Base-by-base conservation (phyloP, 371 early-diverging fungal species). In the Phascolomyces articulosus region DNA sequence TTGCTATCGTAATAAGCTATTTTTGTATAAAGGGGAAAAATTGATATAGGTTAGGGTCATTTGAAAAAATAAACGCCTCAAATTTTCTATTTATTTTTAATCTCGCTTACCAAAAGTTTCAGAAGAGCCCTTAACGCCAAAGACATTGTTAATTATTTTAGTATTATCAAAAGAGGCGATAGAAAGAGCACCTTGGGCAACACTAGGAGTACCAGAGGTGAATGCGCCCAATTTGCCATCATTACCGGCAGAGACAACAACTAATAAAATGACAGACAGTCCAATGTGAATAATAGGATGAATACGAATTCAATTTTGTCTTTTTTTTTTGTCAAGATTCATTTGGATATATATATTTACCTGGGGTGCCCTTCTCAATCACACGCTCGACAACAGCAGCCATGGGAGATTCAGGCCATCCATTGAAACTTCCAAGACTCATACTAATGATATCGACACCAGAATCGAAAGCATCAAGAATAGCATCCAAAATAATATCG, bases 401-500 rank as follows among this genome's bases (percentile, higher is more conserved):
- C 28, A 71, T 66, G 11, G 80, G 68, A 49, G 72, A 66, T 31
- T 81, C 78, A 28, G 67, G 55, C 82, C 83, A 89, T 20, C 71
- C 78, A 56, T 75, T 71, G 18, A 74, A 78, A 13, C 72, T 77
- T 28, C 93, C 93, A 47, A 91, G 61, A 62, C 87, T 87, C 77
- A 93, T 68, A 68, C 79, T 86, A 55, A 89, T 80, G 34, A 89
- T 67, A 44, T 88, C 84, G 67, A 85, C 80, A 26, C 69, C 67
- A 40, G 72, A 69, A 8, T 75, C 89, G 53, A 74, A 77, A 2
- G 92, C 92, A 20, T 62, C 65, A 41, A 79, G 73, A 73, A 92
- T 71, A 15, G 89, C 93, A 27, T 75, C 62, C 27, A 89, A 72
- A 18, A 93, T 83, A 18, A 87, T 67, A 53, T 89, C 90, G 58